These are phyloP conservation scores for Metschnikowia cubensis DNA, from an alignment of 805 yeast genomes.

Conservation along the genomic window DNA sequence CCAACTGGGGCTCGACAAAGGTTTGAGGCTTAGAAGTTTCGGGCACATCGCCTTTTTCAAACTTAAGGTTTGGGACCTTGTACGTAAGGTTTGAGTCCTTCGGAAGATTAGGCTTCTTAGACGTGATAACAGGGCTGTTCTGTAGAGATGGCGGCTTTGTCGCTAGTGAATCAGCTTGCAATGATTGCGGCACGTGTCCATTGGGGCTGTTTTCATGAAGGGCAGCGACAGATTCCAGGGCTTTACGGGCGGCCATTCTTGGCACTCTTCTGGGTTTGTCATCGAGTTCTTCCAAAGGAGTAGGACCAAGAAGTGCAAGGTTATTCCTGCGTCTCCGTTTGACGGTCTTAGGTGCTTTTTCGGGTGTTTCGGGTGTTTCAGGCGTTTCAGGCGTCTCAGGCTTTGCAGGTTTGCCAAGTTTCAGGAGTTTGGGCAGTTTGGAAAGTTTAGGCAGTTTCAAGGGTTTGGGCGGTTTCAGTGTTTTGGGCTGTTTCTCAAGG, in stretches of 20 bases:
- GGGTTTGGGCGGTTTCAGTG: background rate
- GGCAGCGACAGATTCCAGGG: conserved; percentile 2
- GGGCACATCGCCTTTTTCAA: background rate
- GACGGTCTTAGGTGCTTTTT: background rate
- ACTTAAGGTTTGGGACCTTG: conserved; percentile 4
- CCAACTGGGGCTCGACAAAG: conserved; percentile 57
- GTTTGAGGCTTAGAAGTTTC: too few relatives aligned
- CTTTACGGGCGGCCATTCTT: conserved; percentile 1
- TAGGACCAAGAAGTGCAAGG: conserved; percentile 1
- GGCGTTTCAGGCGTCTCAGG: background rate
- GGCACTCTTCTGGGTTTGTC: conserved; percentile 1
- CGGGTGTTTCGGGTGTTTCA: too few relatives aligned
- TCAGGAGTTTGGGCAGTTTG: background rate
- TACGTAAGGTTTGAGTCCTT: conserved; percentile 6
- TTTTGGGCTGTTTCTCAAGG: background rate
- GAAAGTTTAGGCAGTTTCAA: background rate
- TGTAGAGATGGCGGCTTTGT: background rate
- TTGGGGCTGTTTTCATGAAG: background rate
- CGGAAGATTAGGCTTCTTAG: conserved; percentile 4
- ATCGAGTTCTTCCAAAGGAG: background rate
- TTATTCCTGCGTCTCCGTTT: background rate
- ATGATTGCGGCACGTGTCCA: background rate
- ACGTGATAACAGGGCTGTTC: conserved; percentile 10
- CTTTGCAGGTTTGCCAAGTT: background rate
- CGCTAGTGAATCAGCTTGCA: background rate